Evolutionary conservation across 2,329 filamentous ascomycete genomes (phyloP).

Genomic region (Diplocarpon rosae): DNA sequence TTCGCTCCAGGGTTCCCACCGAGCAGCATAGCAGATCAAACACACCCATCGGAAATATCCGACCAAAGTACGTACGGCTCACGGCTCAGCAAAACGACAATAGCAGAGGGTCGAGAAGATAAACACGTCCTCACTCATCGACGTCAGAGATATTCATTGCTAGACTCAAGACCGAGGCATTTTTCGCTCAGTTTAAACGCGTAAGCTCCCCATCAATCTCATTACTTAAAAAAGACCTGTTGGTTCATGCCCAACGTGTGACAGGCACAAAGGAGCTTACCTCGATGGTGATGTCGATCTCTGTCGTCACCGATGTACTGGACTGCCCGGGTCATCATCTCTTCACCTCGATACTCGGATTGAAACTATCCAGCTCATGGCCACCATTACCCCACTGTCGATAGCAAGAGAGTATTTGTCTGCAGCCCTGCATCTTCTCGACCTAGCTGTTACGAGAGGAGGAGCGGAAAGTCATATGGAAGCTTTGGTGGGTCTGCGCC

Average conservation of each 20-base stretch:
- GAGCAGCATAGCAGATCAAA: background rate
- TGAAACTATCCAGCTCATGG: conserved; percentile 2
- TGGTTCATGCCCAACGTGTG: background rate
- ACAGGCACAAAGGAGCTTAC: conserved; percentile 6
- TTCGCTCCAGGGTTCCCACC: background rate
- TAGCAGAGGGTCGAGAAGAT: background rate
- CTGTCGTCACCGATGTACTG: conserved; percentile 1
- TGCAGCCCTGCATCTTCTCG: background rate
- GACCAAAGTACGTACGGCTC: background rate
- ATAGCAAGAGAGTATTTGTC: background rate
- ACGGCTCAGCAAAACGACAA: background rate
- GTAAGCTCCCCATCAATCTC: background rate
- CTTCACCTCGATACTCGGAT: conserved; percentile 3
- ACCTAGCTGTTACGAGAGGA: background rate
- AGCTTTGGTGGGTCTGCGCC: background rate
- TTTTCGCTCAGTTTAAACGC: conserved; percentile 4
- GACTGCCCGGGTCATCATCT: background rate
- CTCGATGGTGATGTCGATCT: background rate
- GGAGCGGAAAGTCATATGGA: background rate
- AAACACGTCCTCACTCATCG: background rate
- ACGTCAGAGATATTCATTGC: conserved; percentile 3
- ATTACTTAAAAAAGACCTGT: background rate
- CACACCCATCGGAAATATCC: background rate
- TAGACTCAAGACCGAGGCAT: conserved; percentile 1
- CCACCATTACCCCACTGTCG: background rate